Percentiles rank a stretch among this genome's conserved stretches.
These are phyloP conservation scores for Fusarium drepaniforme DNA, from an alignment of 2,329 filamentous ascomycete species.

Conservation along the genomic window DNA sequence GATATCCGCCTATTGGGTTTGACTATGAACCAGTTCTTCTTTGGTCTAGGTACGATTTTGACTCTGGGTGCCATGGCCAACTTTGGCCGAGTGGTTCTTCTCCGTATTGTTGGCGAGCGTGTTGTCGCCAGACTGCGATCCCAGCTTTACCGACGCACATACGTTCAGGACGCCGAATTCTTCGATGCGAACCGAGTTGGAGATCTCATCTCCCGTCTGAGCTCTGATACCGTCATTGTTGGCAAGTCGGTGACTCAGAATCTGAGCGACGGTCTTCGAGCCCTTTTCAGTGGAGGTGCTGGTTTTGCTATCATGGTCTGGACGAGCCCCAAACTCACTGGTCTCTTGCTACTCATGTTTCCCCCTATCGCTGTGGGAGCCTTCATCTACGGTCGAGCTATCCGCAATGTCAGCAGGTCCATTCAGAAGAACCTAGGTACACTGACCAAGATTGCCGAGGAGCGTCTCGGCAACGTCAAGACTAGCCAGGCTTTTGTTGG, in stretches of 20 bases:
- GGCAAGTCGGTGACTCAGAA: slow-evolving; percentile 99
- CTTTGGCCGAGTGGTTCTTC: slow-evolving; percentile 92
- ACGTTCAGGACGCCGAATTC: slow-evolving; percentile 98
- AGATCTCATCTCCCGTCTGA: slow-evolving; percentile 93
- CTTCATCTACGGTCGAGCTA: slow-evolving; percentile 90
- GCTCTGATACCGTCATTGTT: slow-evolving; percentile 97
- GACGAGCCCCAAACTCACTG: slow-evolving; percentile 90
- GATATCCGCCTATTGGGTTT: slow-evolving; percentile 84
- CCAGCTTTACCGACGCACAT: slow-evolving; percentile 90
- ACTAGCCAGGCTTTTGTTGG: slow-evolving; percentile 97
- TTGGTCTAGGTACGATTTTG: slow-evolving; percentile 80
- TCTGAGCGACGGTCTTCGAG: slow-evolving; percentile 92
- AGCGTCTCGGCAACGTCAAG: slow-evolving; percentile 95
- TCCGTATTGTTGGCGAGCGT: slow-evolving; percentile 93
- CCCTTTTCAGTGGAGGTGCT: slow-evolving; percentile 89
- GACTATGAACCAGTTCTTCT: slow-evolving; percentile 88
- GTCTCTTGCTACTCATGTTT: slow-evolving; percentile 86
- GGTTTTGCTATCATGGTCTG: slow-evolving; percentile 96
- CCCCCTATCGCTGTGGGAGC: slow-evolving; percentile 92
- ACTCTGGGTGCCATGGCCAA: slow-evolving; percentile 89
- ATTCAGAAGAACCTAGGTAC: slow-evolving; percentile 95
- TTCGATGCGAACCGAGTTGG: slow-evolving; percentile 98
- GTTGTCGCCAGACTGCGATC: slow-evolving; percentile 92
- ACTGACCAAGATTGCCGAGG: slow-evolving; percentile 96
- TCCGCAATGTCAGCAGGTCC: slow-evolving; percentile 89